Conservation (phyloP, 305 asterid species). For the Fraxinus albicans region DNA sequence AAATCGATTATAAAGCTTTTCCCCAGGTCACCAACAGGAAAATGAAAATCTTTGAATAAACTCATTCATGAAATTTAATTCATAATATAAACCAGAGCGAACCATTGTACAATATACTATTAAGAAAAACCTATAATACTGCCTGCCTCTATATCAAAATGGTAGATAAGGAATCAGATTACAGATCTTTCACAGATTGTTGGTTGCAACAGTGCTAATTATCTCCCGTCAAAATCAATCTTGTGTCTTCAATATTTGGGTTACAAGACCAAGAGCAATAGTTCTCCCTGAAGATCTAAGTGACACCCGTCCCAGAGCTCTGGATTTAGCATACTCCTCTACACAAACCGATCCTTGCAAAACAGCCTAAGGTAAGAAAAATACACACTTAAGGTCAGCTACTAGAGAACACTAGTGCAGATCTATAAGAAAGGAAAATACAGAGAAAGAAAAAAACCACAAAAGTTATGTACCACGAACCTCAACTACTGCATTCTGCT, state of each 20-base stretch:
- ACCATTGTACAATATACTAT: not conserved
- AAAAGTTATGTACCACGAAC: constrained; percentile 36
- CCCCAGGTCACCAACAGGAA: not conserved
- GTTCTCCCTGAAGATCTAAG: constrained; percentile 87
- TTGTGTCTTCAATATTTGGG: constrained; percentile 42
- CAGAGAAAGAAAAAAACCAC: not conserved
- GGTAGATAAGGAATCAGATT: constrained; percentile 3
- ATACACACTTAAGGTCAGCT: not conserved
- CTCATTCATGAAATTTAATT: not conserved
- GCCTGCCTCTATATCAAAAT: constrained; percentile 20
- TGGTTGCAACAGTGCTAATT: not conserved
- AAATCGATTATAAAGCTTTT: not conserved
- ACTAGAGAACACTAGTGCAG: not conserved
- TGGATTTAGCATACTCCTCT: constrained; percentile 63
- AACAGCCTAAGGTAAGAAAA: constrained; percentile 45
- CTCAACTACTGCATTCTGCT: constrained; percentile 89
- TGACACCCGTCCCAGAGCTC: constrained; percentile 83
- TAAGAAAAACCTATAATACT: not conserved
- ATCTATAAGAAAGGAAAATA: not conserved
- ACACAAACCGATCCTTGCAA: constrained; percentile 71
- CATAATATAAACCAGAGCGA: constrained; percentile 10
- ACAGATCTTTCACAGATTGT: not conserved
- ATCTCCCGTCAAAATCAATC: constrained; percentile 19
- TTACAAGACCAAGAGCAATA: constrained; percentile 81
- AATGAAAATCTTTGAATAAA: not conserved